These are phyloP conservation scores for Porphyridium purpureum DNA, from an alignment of 23 red algal species.

Conservation along the genomic window DNA sequence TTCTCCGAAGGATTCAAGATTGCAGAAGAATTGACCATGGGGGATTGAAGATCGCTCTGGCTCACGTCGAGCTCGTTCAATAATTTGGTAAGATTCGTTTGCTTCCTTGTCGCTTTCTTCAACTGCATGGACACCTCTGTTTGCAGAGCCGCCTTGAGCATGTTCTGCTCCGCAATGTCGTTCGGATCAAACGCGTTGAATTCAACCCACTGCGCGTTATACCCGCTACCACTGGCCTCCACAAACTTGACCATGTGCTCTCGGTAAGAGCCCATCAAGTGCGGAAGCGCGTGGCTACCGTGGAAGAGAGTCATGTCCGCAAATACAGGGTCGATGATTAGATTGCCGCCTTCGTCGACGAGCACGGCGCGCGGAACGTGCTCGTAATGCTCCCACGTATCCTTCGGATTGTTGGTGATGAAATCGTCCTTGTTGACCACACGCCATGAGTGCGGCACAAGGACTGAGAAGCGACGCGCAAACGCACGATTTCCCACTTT, in stretches of 20 bases:
- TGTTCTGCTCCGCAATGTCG: too few species aligned
- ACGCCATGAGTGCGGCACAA: background rate
- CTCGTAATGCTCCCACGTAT: background rate
- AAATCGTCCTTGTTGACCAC: background rate
- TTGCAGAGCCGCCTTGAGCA: too few species aligned
- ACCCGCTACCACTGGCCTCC: too few species aligned
- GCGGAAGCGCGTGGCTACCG: background rate
- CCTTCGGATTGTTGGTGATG: background rate
- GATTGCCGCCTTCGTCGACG: background rate
- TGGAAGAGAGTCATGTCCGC: constrained; percentile 3
- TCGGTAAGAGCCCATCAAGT: background rate
- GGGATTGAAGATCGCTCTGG: too few species aligned
- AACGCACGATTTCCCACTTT: background rate
- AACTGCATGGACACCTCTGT: too few species aligned
- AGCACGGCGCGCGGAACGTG: background rate
- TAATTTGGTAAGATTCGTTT: too few species aligned
- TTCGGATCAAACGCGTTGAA: too few species aligned
- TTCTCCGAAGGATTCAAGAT: too few species aligned
- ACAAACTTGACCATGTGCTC: background rate
- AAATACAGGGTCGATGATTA: constrained; percentile 6
- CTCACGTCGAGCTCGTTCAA: too few species aligned
- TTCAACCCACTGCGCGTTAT: too few species aligned
- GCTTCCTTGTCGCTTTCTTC: too few species aligned
- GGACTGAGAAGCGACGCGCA: background rate
- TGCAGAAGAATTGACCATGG: too few species aligned